phyloP scores from a whole-genome alignment of 208 protist genomes.

The Leishmania mexicana region DNA sequence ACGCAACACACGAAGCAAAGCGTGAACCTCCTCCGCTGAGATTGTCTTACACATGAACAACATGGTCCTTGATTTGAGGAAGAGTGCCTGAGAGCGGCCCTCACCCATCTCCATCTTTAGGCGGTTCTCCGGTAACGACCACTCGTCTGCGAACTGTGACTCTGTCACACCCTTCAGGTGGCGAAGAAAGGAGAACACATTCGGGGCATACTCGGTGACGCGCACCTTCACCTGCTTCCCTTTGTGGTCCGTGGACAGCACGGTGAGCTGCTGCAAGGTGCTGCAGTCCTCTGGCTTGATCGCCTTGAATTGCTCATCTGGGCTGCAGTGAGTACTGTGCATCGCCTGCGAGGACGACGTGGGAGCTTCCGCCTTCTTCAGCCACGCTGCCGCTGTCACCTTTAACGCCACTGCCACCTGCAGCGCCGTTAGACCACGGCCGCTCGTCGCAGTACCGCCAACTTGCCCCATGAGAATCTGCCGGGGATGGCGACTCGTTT shows the following conservation, averaged over 20 bases:
- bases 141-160: slow-evolving; percentile 66
- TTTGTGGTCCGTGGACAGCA: slow-evolving; percentile 16
- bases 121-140: slow-evolving; percentile 63
- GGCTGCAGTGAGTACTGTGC: slow-evolving; percentile 18
- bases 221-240: slow-evolving; percentile 25
- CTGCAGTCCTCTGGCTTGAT: slow-evolving; percentile 34
- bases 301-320: slow-evolving; percentile 15
- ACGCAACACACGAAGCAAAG: slow-evolving; percentile 56
- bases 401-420: slow-evolving; percentile 67
- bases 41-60: slow-evolving; percentile 88
- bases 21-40: slow-evolving; percentile 61
- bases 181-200: slow-evolving; percentile 72
- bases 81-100: slow-evolving; percentile 83
- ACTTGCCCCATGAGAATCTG: slow-evolving; percentile 28
- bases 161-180: slow-evolving; percentile 53
- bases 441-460: slow-evolving; percentile 70
- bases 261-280: slow-evolving; percentile 24
- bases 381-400: slow-evolving; percentile 22
- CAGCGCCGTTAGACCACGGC: slow-evolving; percentile 57
- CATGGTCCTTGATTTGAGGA: slow-evolving; percentile 81
- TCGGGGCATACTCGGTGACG: slow-evolving; percentile 75
- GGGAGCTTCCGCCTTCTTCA: slow-evolving; percentile 26
- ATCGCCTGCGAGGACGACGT: not conserved
- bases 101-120: slow-evolving; percentile 67
- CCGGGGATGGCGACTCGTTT: not conserved